These are phyloP conservation scores for Pythium plurisporium DNA, from an alignment of 352 stramenopile genomes.

Conservation along the genomic window DNA sequence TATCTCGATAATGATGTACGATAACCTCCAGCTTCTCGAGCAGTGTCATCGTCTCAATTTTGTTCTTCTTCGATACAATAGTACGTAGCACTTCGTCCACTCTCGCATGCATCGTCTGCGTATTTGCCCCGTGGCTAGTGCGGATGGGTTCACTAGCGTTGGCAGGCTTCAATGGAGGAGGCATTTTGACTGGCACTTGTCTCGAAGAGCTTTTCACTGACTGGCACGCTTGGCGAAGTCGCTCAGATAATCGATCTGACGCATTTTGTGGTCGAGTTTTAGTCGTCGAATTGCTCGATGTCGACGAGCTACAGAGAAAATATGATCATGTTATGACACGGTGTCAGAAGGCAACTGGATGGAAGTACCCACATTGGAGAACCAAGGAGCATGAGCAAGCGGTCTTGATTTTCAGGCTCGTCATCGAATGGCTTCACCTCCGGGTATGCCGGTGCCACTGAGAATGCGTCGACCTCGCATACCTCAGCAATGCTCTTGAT, in stretches of 20 bases:
- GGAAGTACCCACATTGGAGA: slow-evolving; percentile 10
- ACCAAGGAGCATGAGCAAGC: slow-evolving; percentile 5
- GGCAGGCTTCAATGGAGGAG: not conserved
- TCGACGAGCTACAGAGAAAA: not conserved
- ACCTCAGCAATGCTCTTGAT: slow-evolving; percentile 32
- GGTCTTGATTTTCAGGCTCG: slow-evolving; percentile 9
- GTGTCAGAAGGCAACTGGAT: not conserved
- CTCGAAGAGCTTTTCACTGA: slow-evolving; percentile 33
- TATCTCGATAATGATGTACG: slow-evolving; percentile 20
- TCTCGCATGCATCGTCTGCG: slow-evolving; percentile 23
- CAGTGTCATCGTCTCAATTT: slow-evolving; percentile 28
- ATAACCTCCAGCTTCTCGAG: slow-evolving; percentile 50
- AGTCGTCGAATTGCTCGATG: not conserved
- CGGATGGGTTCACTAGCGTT: not conserved
- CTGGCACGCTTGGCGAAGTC: slow-evolving; percentile 49
- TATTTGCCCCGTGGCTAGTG: not conserved
- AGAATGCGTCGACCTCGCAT: slow-evolving; percentile 13
- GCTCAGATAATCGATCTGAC: slow-evolving; percentile 31
- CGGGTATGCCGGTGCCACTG: slow-evolving; percentile 2
- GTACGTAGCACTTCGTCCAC: slow-evolving; percentile 33
- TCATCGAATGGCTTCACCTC: not conserved
- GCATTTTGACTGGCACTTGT: not conserved
- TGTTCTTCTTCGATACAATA: not conserved
- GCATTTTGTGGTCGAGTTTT: slow-evolving; percentile 5
- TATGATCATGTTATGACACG: not conserved